phyloP scores from a whole-genome alignment of 371 early-diverging fungal species.

The Mortierella polycephala region DNA sequence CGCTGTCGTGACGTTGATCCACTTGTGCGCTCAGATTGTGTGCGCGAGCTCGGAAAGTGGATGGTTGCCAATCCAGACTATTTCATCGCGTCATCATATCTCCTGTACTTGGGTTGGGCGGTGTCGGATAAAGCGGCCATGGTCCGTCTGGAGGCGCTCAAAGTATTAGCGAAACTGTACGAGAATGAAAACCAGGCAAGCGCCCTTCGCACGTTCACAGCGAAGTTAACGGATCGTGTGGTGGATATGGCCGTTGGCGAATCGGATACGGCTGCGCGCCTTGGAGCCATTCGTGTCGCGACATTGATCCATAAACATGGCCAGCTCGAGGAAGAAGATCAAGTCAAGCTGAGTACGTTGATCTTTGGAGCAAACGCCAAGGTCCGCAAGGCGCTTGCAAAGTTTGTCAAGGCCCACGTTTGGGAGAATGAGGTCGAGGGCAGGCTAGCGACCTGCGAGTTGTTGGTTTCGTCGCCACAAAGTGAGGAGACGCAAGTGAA shows the following conservation, averaged over 20 bases:
- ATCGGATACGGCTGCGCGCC: constrained; percentile 71
- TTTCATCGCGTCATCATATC: constrained; percentile 78
- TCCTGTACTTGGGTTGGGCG: constrained; percentile 89
- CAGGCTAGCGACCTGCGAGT: constrained; percentile 57
- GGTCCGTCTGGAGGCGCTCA: constrained; percentile 75
- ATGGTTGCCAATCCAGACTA: constrained; percentile 71
- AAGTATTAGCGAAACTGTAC: constrained; percentile 64
- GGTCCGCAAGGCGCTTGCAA: constrained; percentile 55
- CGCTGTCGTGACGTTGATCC: constrained; percentile 92
- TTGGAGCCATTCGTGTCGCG: constrained; percentile 72
- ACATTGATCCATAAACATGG: constrained; percentile 59
- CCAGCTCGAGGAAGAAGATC: constrained; percentile 57
- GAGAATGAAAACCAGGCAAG: constrained; percentile 60
- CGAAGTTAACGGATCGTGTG: constrained; percentile 78
- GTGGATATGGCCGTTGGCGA: constrained; percentile 89
- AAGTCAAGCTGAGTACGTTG: constrained; percentile 48
- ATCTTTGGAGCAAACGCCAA: constrained; percentile 53
- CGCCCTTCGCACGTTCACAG: constrained; percentile 75
- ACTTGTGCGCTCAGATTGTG: constrained; percentile 85
- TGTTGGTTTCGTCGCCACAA: constrained; percentile 36
- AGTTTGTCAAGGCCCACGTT: constrained; percentile 61
- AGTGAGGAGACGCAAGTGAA: constrained; percentile 42
- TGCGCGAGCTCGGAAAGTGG: constrained; percentile 84
- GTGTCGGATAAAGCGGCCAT: constrained; percentile 79
- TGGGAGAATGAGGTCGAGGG: constrained; percentile 59